Conservation (phyloP, 768 basidiomycete genomes). For the Tephrocybe sp. region DNA sequence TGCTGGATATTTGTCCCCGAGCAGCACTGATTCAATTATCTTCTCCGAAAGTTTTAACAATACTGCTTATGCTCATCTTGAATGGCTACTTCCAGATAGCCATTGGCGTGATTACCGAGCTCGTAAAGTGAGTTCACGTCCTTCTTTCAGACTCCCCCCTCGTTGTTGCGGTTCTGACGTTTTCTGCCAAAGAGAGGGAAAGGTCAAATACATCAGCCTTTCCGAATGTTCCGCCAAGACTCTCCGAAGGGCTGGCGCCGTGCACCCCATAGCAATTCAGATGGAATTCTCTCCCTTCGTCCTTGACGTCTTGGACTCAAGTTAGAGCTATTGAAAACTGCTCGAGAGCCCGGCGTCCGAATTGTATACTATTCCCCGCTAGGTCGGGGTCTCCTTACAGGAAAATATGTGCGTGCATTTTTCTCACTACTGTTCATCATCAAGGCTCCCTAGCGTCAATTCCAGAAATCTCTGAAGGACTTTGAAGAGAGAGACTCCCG, state of each 20-base stretch:
- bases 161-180: background rate
- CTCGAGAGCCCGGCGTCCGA: constrained; percentile 42
- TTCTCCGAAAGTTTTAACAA: too few species aligned
- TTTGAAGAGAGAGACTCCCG: constrained; percentile 39
- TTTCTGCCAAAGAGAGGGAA: constrained; percentile 30
- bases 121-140: constrained; percentile 38
- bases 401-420: constrained; percentile 32
- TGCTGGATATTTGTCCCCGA: too few species aligned
- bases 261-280: constrained; percentile 47
- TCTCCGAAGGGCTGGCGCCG: constrained; percentile 48
- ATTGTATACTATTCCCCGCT: constrained; percentile 51
- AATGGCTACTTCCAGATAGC: constrained; percentile 19
- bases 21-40: too few species aligned
- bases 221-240: constrained; percentile 46
- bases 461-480: constrained; percentile 38
- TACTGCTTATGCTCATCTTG: background rate
- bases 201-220: constrained; percentile 51
- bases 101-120: constrained; percentile 35
- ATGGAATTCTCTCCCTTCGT: constrained; percentile 44
- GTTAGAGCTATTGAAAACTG: constrained; percentile 36
- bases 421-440: background rate
- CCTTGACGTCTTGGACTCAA: constrained; percentile 42
- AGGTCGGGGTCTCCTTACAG: constrained; percentile 49
- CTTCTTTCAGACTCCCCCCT: constrained; percentile 16
- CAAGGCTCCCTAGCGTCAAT: background rate